A percentile compares a stretch with the other conserved stretches of the same genome.
Conservation (phyloP, 2,329 filamentous ascomycete species). For the Aspergillus udagawae region DNA sequence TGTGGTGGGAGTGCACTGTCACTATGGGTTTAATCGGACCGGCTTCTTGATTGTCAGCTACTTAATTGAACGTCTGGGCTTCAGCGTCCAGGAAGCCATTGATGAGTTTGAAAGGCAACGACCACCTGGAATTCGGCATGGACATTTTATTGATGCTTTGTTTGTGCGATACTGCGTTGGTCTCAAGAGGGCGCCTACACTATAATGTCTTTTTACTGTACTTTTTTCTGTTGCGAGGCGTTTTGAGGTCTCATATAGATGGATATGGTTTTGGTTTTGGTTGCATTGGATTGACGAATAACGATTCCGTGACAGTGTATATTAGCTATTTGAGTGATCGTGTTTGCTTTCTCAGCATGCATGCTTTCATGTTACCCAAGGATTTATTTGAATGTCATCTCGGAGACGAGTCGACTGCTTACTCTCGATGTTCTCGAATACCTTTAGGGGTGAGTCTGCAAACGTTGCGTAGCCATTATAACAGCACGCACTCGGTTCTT, state of each 20-base stretch:
- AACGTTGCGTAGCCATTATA: not conserved
- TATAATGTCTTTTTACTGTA: constrained; percentile 17
- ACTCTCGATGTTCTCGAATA: not conserved
- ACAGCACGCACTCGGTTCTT: not conserved
- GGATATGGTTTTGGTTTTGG: constrained; percentile 5
- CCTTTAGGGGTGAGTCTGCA: not conserved
- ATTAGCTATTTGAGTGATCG: constrained; percentile 1
- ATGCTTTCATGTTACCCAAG: not conserved
- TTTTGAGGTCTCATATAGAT: constrained; percentile 5
- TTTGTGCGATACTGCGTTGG: constrained; percentile 69
- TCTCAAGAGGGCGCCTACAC: constrained; percentile 42
- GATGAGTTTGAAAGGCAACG: constrained; percentile 69
- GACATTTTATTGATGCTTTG: constrained; percentile 80
- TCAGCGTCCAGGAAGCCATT: constrained; percentile 70
- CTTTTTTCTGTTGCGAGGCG: constrained; percentile 9
- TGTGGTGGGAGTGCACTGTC: constrained; percentile 81
- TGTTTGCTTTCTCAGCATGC: not conserved
- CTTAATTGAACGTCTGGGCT: constrained; percentile 75
- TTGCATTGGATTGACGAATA: constrained; percentile 17
- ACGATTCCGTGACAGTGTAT: constrained; percentile 19
- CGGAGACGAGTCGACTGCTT: not conserved
- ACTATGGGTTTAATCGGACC: constrained; percentile 93
- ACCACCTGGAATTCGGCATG: constrained; percentile 81
- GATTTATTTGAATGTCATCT: not conserved
- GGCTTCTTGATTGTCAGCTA: constrained; percentile 90